Percentiles rank a stretch among this genome's conserved stretches.
phyloP scores from a whole-genome alignment of 2,329 filamentous ascomycete genomes.

The Elsinoe fawcettii region DNA sequence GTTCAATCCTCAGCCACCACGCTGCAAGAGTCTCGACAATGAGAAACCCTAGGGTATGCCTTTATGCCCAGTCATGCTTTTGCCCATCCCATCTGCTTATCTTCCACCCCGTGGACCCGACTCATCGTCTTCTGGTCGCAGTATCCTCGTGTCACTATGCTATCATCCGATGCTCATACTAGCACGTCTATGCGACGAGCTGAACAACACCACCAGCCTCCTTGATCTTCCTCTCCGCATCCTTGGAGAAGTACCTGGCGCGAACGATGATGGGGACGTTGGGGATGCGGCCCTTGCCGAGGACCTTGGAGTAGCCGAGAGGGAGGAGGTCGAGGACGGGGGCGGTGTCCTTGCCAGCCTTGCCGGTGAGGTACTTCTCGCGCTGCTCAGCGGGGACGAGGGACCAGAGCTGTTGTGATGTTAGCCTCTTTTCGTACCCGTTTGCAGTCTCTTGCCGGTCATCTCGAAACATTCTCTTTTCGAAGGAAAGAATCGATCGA shows the following conservation, averaged over 20 bases:
- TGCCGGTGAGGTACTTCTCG: slow-evolving; percentile 75
- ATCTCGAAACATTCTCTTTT: too few species aligned
- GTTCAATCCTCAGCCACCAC: slow-evolving; percentile 47
- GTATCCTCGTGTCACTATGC: slow-evolving; percentile 18
- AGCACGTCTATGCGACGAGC: slow-evolving; percentile 69
- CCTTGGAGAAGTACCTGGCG: slow-evolving; percentile 88
- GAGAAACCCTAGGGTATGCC: slow-evolving; percentile 13
- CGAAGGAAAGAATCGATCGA: too few species aligned
- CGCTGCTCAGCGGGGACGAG: slow-evolving; percentile 89
- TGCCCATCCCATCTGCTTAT: slow-evolving; percentile 13
- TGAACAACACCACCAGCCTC: slow-evolving; percentile 93
- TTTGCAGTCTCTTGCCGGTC: too few species aligned
- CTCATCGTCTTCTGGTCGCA: slow-evolving; percentile 15
- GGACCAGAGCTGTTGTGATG: slow-evolving; percentile 67
- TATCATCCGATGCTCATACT: background rate
- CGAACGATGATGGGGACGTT: slow-evolving; percentile 89
- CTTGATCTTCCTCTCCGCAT: slow-evolving; percentile 98
- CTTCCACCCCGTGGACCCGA: slow-evolving; percentile 11
- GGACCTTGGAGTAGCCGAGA: slow-evolving; percentile 96
- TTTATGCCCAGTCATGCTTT: slow-evolving; percentile 15
- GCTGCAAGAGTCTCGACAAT: slow-evolving; percentile 34
- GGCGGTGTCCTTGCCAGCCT: slow-evolving; percentile 85
- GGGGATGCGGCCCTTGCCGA: slow-evolving; percentile 95
- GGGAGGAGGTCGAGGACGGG: slow-evolving; percentile 96
- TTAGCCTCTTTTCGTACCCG: too few species aligned